Percentiles rank a stretch among this genome's conserved stretches.
These are phyloP conservation scores for Saturnispora gosingensis DNA, from an alignment of 805 yeast species.

Conservation along the genomic window DNA sequence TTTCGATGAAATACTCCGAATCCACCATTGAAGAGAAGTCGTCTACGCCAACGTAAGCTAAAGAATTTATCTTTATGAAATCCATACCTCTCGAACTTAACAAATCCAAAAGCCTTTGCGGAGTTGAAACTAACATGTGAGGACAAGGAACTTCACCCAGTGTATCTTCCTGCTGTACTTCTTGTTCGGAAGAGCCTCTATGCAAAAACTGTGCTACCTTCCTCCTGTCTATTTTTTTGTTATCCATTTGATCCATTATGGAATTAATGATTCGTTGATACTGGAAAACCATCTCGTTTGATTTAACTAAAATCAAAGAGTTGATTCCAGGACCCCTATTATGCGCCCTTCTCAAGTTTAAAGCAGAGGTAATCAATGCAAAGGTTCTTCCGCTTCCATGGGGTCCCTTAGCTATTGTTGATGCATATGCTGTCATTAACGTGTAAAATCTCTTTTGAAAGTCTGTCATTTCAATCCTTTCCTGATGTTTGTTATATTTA, in stretches of 20 bases:
- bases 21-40: constrained; percentile 28
- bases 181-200: constrained; percentile 20
- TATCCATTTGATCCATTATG: constrained; percentile 7
- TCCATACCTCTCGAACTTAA: constrained; percentile 27
- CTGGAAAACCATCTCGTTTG: constrained; percentile 20
- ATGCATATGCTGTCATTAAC: constrained; percentile 18
- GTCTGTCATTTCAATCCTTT: constrained; percentile 18
- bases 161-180: constrained; percentile 18
- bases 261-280: constrained; percentile 14
- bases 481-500: not conserved
- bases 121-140: constrained; percentile 28
- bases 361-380: constrained; percentile 21
- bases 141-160: constrained; percentile 21
- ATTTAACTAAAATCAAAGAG: constrained; percentile 25
- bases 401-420: constrained; percentile 26
- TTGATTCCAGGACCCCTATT: constrained; percentile 23
- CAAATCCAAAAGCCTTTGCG: constrained; percentile 29
- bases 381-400: constrained; percentile 26
- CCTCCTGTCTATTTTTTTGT: not conserved
- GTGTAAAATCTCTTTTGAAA: constrained; percentile 25
- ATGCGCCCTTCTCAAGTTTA: constrained; percentile 17
- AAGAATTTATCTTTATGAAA: constrained; percentile 20
- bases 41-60: constrained; percentile 26
- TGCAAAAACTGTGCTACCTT: constrained; percentile 25
- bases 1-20: constrained; percentile 11